Evolutionary conservation across 176 grass and related monocot genomes (phyloP), one percentile per base, ranked within the genome.

Genomic region (Bromus sterilis): DNA sequence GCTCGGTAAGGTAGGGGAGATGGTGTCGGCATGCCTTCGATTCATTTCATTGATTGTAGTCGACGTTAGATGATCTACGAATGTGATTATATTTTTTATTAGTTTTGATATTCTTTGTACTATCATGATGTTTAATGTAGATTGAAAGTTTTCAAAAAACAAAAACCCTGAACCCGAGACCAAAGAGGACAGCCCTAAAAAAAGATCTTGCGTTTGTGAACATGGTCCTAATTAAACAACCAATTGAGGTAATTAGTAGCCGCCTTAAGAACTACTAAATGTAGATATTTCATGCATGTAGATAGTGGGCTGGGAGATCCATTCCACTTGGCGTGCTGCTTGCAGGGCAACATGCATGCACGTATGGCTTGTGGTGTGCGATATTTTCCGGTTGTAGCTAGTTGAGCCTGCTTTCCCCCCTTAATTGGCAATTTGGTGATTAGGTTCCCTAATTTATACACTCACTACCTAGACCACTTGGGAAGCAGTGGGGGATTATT

Each of bases 351-450:
- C 51, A 56, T 49, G 46, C 46, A 49, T 49, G 46, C 46, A 51
- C 46, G 46, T 51, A 51, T 70, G 66, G 13, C 12, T n/a, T 28
- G 66, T 77, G 62, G 18, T 58, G 59, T 58, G 33, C 12, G 61
- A 84, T 77, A 77, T 84, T 14, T 14, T 82, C 15, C 10, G 32
- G 75, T 16, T 49, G 28, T 15, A 39, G 4, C 55, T 7, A 39
- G 11, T 82, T 53, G n/a, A 10, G 12, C 43, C 33, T 44, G 56
- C 66, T 56, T 83, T 43, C 29, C 20, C 21, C 23, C 24, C 32
- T 56, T 40, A 53, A 78, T 53, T 15, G 34, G 26, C 67, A 84
- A 88, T 78, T 66, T 88, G 75, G n/a, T 34, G 62, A 46, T 35
- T 74, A 44, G 25, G 11, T 58, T 11, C 48, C 78, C 35, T 70